Evolutionary conservation across 164 flowering plant genomes (phyloP).

Genomic region (Annona squamosa): DNA sequence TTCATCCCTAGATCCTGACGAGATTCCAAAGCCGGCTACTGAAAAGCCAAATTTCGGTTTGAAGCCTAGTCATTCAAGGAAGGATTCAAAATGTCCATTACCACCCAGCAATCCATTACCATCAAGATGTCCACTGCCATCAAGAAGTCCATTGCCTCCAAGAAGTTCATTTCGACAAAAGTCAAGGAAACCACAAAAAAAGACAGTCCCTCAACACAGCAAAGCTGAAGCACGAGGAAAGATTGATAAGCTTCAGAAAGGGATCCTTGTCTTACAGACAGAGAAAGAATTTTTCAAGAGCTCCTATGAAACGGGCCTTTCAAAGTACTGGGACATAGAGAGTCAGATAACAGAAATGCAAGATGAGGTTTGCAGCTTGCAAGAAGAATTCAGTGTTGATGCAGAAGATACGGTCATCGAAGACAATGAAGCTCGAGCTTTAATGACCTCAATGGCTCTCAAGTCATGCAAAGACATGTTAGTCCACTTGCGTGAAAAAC

Average conservation of each 20-base stretch:
- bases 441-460: conserved; percentile 63
- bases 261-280: conserved; percentile 56
- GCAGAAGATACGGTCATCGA: conserved; percentile 30
- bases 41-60: not conserved
- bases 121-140: conserved; percentile 10
- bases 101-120: conserved; percentile 5
- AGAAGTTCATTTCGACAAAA: conserved; percentile 15
- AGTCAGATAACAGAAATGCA: conserved; percentile 49
- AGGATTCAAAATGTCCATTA: conserved; percentile 23
- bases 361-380: conserved; percentile 38
- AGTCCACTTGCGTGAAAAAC: conserved; percentile 44
- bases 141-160: conserved; percentile 20
- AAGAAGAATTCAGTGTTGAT: conserved; percentile 61
- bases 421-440: conserved; percentile 58
- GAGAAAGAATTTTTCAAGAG: conserved; percentile 73
- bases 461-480: conserved; percentile 55
- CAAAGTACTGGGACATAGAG: conserved; percentile 67
- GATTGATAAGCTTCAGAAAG: conserved; percentile 57
- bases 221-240: conserved; percentile 29
- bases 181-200: conserved; percentile 23
- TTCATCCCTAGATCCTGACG: not conserved
- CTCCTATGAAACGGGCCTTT: conserved; percentile 39
- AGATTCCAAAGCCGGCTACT: not conserved
- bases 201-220: conserved; percentile 10
- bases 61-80: not conserved